Evolutionary conservation across 2,329 filamentous ascomycete species (phyloP).

Genomic region (Paradendryphiella salina): DNA sequence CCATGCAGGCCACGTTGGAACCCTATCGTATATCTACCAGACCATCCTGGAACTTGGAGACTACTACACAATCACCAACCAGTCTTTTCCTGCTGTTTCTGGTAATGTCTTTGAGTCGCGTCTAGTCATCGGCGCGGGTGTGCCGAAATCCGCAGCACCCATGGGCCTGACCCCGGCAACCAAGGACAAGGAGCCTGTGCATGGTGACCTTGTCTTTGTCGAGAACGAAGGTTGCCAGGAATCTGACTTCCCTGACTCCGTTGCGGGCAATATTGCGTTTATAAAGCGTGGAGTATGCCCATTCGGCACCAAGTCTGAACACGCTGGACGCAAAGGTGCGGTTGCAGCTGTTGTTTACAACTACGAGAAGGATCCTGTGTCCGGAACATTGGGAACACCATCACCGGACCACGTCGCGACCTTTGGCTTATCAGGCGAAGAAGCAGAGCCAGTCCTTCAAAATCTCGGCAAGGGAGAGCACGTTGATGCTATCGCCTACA

Average conservation of each 20-base stretch:
- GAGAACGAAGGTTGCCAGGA: slow-evolving; percentile 41
- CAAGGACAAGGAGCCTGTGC: slow-evolving; percentile 44
- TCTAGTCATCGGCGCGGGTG: slow-evolving; percentile 40
- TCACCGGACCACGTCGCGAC: slow-evolving; percentile 64
- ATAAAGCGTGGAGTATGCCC: slow-evolving; percentile 71
- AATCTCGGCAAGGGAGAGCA: slow-evolving; percentile 55
- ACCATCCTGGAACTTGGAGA: slow-evolving; percentile 44
- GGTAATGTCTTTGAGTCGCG: slow-evolving; percentile 45
- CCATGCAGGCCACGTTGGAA: slow-evolving; percentile 39
- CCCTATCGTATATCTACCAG: slow-evolving; percentile 47
- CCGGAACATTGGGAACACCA: slow-evolving; percentile 71
- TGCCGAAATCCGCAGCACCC: slow-evolving; percentile 41
- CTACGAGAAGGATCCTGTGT: slow-evolving; percentile 62
- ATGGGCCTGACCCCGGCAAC: slow-evolving; percentile 46
- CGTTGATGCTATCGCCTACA: slow-evolving; percentile 50
- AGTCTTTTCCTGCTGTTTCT: slow-evolving; percentile 44
- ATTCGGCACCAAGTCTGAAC: slow-evolving; percentile 72
- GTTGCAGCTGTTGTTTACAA: slow-evolving; percentile 76
- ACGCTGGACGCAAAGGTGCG: slow-evolving; percentile 72
- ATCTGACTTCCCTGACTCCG: slow-evolving; percentile 63
- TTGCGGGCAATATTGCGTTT: slow-evolving; percentile 69
- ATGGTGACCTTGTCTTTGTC: slow-evolving; percentile 42
- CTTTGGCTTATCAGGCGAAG: slow-evolving; percentile 67
- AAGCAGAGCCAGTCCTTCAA: slow-evolving; percentile 59
- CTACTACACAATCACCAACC: slow-evolving; percentile 48